Evolutionary conservation across 371 early-diverging fungal genomes (phyloP).

Genomic region (Mortierella sp.): DNA sequence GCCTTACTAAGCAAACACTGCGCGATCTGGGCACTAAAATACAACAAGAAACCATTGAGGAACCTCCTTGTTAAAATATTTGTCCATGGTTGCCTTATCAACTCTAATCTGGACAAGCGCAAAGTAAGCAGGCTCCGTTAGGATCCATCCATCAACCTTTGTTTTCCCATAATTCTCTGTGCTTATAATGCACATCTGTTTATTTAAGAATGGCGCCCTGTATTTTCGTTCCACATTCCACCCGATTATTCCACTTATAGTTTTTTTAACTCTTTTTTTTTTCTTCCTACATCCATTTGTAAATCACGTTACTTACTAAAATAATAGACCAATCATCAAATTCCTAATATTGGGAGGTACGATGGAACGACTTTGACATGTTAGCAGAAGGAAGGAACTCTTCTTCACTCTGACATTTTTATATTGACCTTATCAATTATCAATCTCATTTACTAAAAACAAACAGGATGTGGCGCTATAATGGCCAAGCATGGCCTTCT

Average conservation of each 20-base stretch:
- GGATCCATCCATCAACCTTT: background rate
- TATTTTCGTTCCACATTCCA: background rate
- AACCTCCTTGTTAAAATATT: background rate
- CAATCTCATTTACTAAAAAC: background rate
- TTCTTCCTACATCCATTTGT: background rate
- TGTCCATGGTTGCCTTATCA: conserved; percentile 41
- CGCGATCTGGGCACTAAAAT: background rate
- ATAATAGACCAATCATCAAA: conserved; percentile 50
- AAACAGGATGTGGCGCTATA: conserved; percentile 52
- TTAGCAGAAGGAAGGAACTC: background rate
- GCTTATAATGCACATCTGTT: too few relatives aligned
- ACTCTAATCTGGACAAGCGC: conserved; percentile 49
- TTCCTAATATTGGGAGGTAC: conserved; percentile 50
- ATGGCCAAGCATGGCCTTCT: conserved; percentile 55
- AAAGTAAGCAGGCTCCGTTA: conserved; percentile 29
- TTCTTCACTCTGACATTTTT: background rate
- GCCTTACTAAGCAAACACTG: background rate
- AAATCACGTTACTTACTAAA: background rate
- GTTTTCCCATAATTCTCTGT: too few relatives aligned
- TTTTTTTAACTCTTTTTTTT: background rate
- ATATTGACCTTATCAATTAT: background rate
- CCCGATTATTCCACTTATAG: background rate
- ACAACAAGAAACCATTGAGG: background rate
- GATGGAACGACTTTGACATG: background rate
- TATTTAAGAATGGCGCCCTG: background rate